Percentiles rank a stretch among this genome's conserved stretches.
phyloP scores from a whole-genome alignment of 2,329 filamentous ascomycete genomes.

The Myrmaecium sp. region DNA sequence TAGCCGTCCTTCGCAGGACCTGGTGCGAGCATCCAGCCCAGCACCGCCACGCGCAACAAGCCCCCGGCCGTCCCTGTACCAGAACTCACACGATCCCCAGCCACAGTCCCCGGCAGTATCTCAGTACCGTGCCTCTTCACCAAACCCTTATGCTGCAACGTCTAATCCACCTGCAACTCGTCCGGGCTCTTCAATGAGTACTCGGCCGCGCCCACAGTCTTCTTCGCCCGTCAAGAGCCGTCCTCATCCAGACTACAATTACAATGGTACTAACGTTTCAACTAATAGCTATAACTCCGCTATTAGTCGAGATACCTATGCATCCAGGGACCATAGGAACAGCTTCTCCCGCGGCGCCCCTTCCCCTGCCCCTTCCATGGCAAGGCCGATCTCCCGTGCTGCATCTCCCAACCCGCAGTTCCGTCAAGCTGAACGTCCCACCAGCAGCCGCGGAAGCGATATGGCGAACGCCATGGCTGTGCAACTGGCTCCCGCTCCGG shows the following conservation, averaged over 20 bases:
- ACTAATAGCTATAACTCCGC: too few relatives aligned
- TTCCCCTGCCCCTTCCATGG: constrained; percentile 17
- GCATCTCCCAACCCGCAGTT: constrained; percentile 37
- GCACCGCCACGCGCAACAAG: constrained; percentile 40
- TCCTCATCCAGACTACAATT: too few relatives aligned
- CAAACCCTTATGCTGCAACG: constrained; percentile 41
- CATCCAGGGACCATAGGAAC: too few relatives aligned
- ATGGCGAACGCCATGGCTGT: too few relatives aligned
- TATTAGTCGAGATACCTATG: too few relatives aligned
- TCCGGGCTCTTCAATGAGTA: too few relatives aligned
- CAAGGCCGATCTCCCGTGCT: constrained; percentile 18
- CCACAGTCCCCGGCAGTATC: constrained; percentile 7
- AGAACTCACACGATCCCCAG: constrained; percentile 25
- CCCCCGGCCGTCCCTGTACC: constrained; percentile 41
- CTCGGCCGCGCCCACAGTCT: constrained; percentile 18
- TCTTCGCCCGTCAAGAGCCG: constrained; percentile 25
- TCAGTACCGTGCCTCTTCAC: constrained; percentile 36
- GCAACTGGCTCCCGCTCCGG: constrained; percentile 23
- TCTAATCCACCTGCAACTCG: constrained; percentile 6
- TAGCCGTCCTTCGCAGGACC: constrained; percentile 23
- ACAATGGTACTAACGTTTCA: too few relatives aligned
- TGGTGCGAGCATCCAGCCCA: constrained; percentile 43
- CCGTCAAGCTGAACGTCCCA: constrained; percentile 29
- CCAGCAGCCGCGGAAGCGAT: constrained; percentile 25
- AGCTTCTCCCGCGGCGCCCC: constrained; percentile 14